phyloP scores from a whole-genome alignment of 1,284 basidiomycete species.

The Volvariella volvacea region DNA sequence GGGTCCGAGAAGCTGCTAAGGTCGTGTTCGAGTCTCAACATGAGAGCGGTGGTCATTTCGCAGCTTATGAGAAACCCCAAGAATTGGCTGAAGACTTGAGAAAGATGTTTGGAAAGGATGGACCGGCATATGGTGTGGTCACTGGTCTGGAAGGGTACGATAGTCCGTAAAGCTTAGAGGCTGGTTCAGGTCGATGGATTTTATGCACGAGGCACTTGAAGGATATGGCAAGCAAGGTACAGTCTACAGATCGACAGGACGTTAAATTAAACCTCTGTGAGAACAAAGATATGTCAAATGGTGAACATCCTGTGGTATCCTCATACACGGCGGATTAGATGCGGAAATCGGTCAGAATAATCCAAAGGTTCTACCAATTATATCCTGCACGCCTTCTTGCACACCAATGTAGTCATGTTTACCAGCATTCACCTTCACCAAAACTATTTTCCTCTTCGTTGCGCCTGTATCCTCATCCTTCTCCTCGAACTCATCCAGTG shows the following conservation, averaged over 20 bases:
- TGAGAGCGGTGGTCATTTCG: slow-evolving; percentile 33
- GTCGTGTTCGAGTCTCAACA: slow-evolving; percentile 24
- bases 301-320: too few species aligned
- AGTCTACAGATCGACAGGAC: too few species aligned
- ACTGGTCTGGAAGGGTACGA: slow-evolving; percentile 24
- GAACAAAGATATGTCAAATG: too few species aligned
- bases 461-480: slow-evolving; percentile 21
- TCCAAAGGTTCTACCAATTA: slow-evolving; percentile 51
- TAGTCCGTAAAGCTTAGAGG: too few species aligned
- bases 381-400: slow-evolving; percentile 69
- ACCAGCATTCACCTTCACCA: slow-evolving; percentile 58
- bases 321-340: too few species aligned
- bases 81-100: slow-evolving; percentile 29
- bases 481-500: slow-evolving; percentile 41
- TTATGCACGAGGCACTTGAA: too few species aligned
- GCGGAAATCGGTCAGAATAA: too few species aligned
- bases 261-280: too few species aligned
- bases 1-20: slow-evolving; percentile 15
- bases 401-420: slow-evolving; percentile 60
- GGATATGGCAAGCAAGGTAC: too few species aligned
- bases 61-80: slow-evolving; percentile 28
- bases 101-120: slow-evolving; percentile 36
- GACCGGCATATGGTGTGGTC: slow-evolving; percentile 29
- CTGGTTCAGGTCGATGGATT: too few species aligned
- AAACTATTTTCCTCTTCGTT: slow-evolving; percentile 37